phyloP scores from a whole-genome alignment of 371 early-diverging fungal genomes.

The Rhizopus microsporus region DNA sequence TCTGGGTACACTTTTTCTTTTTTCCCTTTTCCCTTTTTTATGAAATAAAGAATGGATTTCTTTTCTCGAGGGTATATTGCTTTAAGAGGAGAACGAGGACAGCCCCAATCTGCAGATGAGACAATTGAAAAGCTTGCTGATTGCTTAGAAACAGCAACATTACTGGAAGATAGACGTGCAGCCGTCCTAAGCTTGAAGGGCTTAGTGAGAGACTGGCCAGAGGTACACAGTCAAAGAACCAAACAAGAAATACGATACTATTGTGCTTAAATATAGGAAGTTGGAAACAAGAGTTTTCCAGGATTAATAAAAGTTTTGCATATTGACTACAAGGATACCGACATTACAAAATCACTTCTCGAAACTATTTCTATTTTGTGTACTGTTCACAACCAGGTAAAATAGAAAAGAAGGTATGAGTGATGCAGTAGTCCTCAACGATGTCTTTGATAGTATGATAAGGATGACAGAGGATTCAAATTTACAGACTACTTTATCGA shows the following conservation, averaged over 20 bases:
- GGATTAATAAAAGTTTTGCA: conserved; percentile 75
- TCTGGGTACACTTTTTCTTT: neutral
- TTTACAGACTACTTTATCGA: conserved; percentile 56
- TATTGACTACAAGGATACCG: conserved; percentile 80
- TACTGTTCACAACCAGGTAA: conserved; percentile 48
- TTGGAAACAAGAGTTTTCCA: conserved; percentile 77
- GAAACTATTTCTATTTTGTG: conserved; percentile 86
- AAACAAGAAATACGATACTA: neutral
- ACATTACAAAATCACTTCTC: conserved; percentile 79
- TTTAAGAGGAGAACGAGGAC: conserved; percentile 77
- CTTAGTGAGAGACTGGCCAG: conserved; percentile 71
- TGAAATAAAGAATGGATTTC: conserved; percentile 67
- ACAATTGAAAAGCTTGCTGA: conserved; percentile 88
- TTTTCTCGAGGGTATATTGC: conserved; percentile 77
- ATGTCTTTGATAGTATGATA: conserved; percentile 28
- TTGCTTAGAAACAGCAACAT: conserved; percentile 79
- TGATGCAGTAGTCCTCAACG: neutral
- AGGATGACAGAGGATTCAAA: conserved; percentile 42
- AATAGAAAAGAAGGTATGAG: neutral
- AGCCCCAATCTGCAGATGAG: conserved; percentile 79
- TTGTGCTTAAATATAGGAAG: conserved; percentile 56
- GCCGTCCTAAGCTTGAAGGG: conserved; percentile 87
- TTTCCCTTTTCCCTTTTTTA: neutral
- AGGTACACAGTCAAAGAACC: conserved; percentile 21
- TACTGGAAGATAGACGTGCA: conserved; percentile 88